Conservation (phyloP, 805 yeast species). For the Teunomyces atbi region DNA sequence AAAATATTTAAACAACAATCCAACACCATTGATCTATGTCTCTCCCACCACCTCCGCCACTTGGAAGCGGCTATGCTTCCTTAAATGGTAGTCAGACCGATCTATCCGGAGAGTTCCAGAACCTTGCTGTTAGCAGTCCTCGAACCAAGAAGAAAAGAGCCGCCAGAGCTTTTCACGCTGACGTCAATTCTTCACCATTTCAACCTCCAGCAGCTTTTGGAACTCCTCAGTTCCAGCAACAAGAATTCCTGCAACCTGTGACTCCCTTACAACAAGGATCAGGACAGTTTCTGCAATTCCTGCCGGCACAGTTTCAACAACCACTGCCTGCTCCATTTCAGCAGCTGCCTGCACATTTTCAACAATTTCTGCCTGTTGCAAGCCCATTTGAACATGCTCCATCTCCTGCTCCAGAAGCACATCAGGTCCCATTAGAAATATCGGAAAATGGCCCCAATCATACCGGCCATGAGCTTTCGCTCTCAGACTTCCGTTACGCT, state of each 20-base stretch:
- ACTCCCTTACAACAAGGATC: not conserved
- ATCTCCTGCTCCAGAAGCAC: not conserved
- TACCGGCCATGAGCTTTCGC: conserved; percentile 6
- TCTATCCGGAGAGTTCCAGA: conserved; percentile 7
- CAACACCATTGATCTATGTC: conserved; percentile 6
- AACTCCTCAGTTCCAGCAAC: conserved; percentile 2
- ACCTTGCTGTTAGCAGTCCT: conserved; percentile 9
- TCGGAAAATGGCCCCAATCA: not conserved
- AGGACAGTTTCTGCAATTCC: not conserved
- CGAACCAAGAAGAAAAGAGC: conserved; percentile 26
- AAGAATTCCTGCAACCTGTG: not conserved
- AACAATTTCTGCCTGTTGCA: conserved; percentile 1
- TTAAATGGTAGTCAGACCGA: conserved; percentile 5
- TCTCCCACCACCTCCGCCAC: conserved; percentile 9
- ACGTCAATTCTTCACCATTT: conserved; percentile 9
- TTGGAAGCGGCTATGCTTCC: conserved; percentile 4
- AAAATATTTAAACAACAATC: not conserved
- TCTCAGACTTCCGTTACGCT: conserved; percentile 16
- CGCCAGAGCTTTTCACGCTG: conserved; percentile 31
- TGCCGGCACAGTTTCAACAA: not conserved
- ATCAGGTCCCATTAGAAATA: not conserved
- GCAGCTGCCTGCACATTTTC: not conserved
- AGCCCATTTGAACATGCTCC: not conserved
- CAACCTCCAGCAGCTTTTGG: not conserved
- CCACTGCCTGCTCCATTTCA: not conserved